These are phyloP conservation scores for Berkeleyomyces rouxiae DNA, from an alignment of 2,329 filamentous ascomycete species.

Conservation along the genomic window DNA sequence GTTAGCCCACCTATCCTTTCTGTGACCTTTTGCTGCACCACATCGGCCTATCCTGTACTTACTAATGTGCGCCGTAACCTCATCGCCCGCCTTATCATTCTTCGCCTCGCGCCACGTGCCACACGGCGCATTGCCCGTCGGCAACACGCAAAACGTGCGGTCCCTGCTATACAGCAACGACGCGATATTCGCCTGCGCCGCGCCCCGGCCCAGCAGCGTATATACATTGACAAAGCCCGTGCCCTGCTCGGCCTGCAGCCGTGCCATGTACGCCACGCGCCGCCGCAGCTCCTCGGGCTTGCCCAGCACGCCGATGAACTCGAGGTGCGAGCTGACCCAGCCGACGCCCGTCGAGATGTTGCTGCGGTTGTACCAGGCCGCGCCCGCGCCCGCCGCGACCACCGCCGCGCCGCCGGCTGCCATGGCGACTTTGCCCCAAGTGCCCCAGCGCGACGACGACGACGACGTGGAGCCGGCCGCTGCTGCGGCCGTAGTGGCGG, in stretches of 20 bases:
- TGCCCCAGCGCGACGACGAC: constrained; percentile 43
- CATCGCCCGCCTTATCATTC: constrained; percentile 66
- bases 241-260: constrained; percentile 44
- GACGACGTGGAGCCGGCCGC: constrained; percentile 14
- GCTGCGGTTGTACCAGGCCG: constrained; percentile 73
- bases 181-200: constrained; percentile 24
- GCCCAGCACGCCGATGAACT: constrained; percentile 81
- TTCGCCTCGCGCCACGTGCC: constrained; percentile 51
- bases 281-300: constrained; percentile 66
- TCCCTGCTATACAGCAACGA: constrained; percentile 16
- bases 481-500: constrained; percentile 21
- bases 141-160: constrained; percentile 79
- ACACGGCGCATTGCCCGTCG: constrained; percentile 33
- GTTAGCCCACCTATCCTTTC: background rate
- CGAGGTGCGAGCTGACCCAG: constrained; percentile 81
- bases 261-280: constrained; percentile 52
- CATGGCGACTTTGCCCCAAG: constrained; percentile 74
- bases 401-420: constrained; percentile 72
- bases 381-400: constrained; percentile 64
- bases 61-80: constrained; percentile 65
- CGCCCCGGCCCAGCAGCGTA: constrained; percentile 60
- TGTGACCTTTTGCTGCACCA: background rate
- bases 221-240: constrained; percentile 79
- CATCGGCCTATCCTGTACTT: constrained; percentile 18
- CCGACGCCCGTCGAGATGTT: constrained; percentile 57